These are phyloP conservation scores for Pichia sp. DNA, from an alignment of 1,139 yeast genomes.

Conservation along the genomic window DNA sequence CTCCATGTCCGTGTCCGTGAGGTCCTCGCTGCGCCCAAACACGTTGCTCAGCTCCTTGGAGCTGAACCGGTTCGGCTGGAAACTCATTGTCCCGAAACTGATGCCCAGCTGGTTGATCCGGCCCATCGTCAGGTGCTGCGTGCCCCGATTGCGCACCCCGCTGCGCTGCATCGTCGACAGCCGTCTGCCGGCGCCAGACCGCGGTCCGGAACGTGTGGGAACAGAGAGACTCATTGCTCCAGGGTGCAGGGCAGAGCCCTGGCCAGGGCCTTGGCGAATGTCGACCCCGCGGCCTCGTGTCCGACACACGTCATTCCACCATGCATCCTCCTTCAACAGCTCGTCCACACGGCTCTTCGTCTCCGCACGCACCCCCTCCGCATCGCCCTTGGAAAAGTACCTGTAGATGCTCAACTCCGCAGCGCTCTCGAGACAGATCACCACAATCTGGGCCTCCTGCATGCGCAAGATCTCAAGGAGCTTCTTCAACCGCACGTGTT, in stretches of 20 bases:
- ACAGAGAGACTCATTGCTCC: no score
- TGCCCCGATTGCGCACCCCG: background rate
- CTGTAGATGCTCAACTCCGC: constrained; percentile 58
- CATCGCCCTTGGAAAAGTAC: constrained; percentile 66
- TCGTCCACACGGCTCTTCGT: constrained; percentile 36
- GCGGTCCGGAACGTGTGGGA: no score
- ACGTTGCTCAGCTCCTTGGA: constrained; percentile 20
- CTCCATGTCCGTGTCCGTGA: constrained; percentile 60
- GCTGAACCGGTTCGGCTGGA: constrained; percentile 21
- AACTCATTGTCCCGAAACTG: constrained; percentile 14
- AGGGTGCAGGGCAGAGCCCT: background rate
- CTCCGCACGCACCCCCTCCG: constrained; percentile 23
- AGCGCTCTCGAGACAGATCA: constrained; percentile 61
- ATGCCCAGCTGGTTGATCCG: constrained; percentile 15
- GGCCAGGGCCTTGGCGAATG: background rate
- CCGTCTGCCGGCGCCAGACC: background rate
- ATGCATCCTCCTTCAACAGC: constrained; percentile 39
- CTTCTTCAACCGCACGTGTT: constrained; percentile 52
- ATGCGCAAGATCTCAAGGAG: constrained; percentile 75
- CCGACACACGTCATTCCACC: constrained; percentile 39
- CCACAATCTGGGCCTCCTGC: constrained; percentile 63
- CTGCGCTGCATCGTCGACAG: background rate
- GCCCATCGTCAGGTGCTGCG: constrained; percentile 16
- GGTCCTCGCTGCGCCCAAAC: constrained; percentile 42
- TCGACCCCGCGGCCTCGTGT: constrained; percentile 23